phyloP scores from a whole-genome alignment of 2,329 filamentous ascomycete genomes.

The Sporothrix pseudoabietina region DNA sequence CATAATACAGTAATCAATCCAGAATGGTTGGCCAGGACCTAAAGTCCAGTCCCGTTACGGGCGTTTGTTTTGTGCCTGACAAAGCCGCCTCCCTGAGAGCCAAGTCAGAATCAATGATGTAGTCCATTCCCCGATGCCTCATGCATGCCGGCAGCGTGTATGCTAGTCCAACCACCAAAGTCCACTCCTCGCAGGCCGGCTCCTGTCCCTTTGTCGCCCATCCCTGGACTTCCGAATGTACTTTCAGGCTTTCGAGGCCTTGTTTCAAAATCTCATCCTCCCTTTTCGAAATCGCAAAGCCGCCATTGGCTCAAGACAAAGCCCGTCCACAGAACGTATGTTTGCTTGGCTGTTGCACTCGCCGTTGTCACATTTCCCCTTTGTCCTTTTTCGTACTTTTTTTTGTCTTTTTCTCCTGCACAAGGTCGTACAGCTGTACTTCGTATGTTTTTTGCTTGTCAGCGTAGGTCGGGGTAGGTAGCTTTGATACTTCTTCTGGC shows the following conservation, averaged over 20 bases:
- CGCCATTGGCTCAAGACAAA: slow-evolving; percentile 12
- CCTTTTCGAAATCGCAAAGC: background rate
- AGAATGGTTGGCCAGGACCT: background rate
- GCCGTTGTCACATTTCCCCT: background rate
- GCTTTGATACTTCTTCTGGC: background rate
- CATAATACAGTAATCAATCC: background rate
- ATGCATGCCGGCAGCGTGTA: background rate
- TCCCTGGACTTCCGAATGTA: background rate
- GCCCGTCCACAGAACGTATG: background rate
- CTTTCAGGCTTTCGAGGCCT: no score
- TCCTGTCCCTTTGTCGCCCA: background rate
- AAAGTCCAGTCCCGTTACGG: background rate
- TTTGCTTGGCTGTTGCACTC: background rate
- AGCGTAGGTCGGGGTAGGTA: background rate
- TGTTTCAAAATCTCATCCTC: background rate
- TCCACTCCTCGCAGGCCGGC: background rate
- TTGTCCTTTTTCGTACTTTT: background rate
- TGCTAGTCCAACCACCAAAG: background rate
- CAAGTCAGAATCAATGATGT: slow-evolving; percentile 10
- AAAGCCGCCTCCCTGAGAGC: background rate
- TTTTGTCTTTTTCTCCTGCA: background rate
- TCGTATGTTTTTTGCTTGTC: slow-evolving; percentile 8
- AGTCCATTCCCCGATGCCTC: slow-evolving; percentile 4
- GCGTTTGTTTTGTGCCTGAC: slow-evolving; percentile 1
- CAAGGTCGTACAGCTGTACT: background rate